These are phyloP conservation scores for Sonneratia caseolaris DNA, from an alignment of 345 rosid genomes.

Conservation along the genomic window DNA sequence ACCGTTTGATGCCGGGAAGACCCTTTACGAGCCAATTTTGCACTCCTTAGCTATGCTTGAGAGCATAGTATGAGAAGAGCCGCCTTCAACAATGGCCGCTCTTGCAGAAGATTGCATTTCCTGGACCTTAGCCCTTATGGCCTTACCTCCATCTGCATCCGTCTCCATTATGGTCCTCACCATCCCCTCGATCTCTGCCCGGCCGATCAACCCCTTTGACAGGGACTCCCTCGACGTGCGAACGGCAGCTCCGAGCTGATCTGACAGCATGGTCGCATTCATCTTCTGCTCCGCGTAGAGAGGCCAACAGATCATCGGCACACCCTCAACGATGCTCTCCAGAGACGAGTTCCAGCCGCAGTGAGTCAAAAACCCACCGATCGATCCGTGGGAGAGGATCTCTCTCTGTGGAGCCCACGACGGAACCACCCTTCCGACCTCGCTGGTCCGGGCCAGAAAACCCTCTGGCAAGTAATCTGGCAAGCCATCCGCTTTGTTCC, in stretches of 20 bases:
- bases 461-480: slow-evolving; percentile 37
- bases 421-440: slow-evolving; percentile 30
- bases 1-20: too few relatives aligned
- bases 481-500: not conserved
- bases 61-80: slow-evolving; percentile 29
- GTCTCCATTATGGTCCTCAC: slow-evolving; percentile 27
- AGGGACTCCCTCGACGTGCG: slow-evolving; percentile 13
- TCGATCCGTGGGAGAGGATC: slow-evolving; percentile 43
- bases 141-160: slow-evolving; percentile 14
- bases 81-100: slow-evolving; percentile 27
- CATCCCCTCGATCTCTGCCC: slow-evolving; percentile 33
- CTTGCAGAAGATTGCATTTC: slow-evolving; percentile 21
- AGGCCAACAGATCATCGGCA: slow-evolving; percentile 65
- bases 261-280: slow-evolving; percentile 44
- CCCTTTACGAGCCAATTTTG: not conserved
- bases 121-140: slow-evolving; percentile 18
- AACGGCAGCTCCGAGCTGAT: slow-evolving; percentile 38
- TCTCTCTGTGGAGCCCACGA: slow-evolving; percentile 60
- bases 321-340: slow-evolving; percentile 47
- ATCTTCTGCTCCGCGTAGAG: slow-evolving; percentile 54
- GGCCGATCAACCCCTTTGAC: slow-evolving; percentile 15
- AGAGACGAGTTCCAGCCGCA: slow-evolving; percentile 61
- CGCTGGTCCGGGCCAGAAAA: slow-evolving; percentile 27
- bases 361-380: slow-evolving; percentile 60
- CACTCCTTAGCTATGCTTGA: slow-evolving; percentile 21